These are phyloP conservation scores for Penicillium robsamsonii DNA, from an alignment of 495 filamentous ascomycete species.

Conservation along the genomic window DNA sequence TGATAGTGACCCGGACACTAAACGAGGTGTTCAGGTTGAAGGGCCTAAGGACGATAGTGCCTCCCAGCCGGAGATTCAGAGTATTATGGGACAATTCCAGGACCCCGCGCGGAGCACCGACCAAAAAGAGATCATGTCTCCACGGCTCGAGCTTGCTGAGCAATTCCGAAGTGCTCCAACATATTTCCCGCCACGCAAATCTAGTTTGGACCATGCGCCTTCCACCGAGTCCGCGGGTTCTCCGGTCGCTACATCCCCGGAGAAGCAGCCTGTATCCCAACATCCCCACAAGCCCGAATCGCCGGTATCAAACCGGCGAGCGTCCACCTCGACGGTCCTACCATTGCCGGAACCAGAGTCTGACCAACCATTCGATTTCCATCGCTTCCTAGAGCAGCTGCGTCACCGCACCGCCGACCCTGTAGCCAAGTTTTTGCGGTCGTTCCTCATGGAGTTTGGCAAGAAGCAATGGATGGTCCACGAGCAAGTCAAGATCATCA, in stretches of 20 bases:
- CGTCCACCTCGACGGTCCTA: conserved; percentile 48
- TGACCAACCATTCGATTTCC: conserved; percentile 93
- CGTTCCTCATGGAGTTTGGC: conserved; percentile 90
- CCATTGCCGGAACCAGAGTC: conserved; percentile 89
- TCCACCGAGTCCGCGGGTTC: conserved; percentile 11
- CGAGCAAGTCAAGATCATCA: conserved; percentile 97
- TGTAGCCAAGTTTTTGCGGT: conserved; percentile 90
- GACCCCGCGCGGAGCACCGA: conserved; percentile 63
- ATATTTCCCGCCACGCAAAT: conserved; percentile 77
- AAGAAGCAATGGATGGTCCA: conserved; percentile 99
- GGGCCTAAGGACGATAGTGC: conserved; percentile 58
- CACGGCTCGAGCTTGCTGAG: conserved; percentile 68
- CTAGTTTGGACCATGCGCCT: conserved; percentile 71
- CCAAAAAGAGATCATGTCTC: conserved; percentile 78
- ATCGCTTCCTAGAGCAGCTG: conserved; percentile 92
- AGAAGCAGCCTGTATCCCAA: conserved; percentile 23
- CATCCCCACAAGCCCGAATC: conserved; percentile 20
- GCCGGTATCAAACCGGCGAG: conserved; percentile 48
- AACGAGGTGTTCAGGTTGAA: conserved; percentile 44
- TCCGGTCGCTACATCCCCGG: conserved; percentile 17
- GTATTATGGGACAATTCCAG: conserved; percentile 85
- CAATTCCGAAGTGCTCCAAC: conserved; percentile 61
- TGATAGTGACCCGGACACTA: conserved; percentile 49
- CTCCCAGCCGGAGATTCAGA: conserved; percentile 86
- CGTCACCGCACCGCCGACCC: conserved; percentile 94